Base-by-base conservation (phyloP, 140 eudicot species). In the Ambrosia hybrid region DNA sequence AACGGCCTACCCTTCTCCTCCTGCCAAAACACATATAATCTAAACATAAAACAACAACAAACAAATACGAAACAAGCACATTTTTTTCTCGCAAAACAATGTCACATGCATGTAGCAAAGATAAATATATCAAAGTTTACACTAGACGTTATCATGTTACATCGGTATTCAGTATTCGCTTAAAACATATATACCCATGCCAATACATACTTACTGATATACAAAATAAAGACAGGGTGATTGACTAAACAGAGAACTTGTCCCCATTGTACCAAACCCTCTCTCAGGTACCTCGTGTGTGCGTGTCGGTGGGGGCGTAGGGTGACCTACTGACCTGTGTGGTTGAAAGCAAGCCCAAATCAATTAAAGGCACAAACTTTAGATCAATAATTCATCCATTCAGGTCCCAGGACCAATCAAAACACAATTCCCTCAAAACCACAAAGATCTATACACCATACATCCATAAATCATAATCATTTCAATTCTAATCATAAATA, bases 1-100 rank as follows among this genome's bases (percentile, higher is more conserved):
- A 88, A 76, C 33, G 96, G 91, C 65, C 85, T 69, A 63, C 89
- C 96, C 75, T 88, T 88, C 72, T 85, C 95, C 87, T 89, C 86
- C 69, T 45, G 51, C 64, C 46, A 66, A 51, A 16, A n/a, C 71
- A 79, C 46, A 68, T 5, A 45, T 21, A 61, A 37, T 72, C 69
- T 5, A 38, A 70, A 55, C 60, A 56, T 46, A 45, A 72, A 41
- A 53, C 38, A 4, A 64, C 3, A 30, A 12, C 8, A 16, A 66
- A 15, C 49, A 45, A 12, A 45, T n/a, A 69, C 6, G 48, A 41
- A 4, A 41, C 48, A 49, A 52, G 5, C 36, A 59, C 26, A 0
- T 0, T 34, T 3, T 56, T 43, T 36, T 21, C 10, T 46, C n/a
- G 15, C 34, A 68, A 16, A 49, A 16, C 53, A 59, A 57, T 57